Evolutionary conservation across 148 eudicot genomes (phyloP).

Genomic region (Rhododendron simsii): DNA sequence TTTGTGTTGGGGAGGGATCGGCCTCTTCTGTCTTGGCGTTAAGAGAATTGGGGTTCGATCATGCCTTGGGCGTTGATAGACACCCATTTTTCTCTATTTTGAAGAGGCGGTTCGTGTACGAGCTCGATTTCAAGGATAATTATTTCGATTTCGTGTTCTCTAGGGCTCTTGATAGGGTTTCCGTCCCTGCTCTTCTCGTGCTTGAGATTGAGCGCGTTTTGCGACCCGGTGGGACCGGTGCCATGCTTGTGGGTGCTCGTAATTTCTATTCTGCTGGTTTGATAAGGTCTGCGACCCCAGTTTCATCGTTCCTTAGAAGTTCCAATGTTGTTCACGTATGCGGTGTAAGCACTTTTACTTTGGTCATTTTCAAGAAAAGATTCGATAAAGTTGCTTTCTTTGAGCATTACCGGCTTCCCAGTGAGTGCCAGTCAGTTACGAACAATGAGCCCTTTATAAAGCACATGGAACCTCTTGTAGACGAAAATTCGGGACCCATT

Average conservation of each 20-base stretch:
- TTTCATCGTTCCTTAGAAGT: constrained; percentile 57
- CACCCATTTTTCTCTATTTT: constrained; percentile 61
- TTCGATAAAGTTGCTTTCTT: constrained; percentile 25
- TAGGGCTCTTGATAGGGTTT: constrained; percentile 61
- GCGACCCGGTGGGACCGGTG: constrained; percentile 70
- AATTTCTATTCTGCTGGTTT: constrained; percentile 43
- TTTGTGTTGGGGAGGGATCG: constrained; percentile 72
- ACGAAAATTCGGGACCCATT: constrained; percentile 11
- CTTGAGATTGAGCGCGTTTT: constrained; percentile 78
- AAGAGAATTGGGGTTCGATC: constrained; percentile 48
- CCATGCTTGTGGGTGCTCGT: constrained; percentile 46
- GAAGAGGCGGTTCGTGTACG: constrained; percentile 49
- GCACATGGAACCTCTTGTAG: constrained; percentile 48
- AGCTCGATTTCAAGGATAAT: constrained; percentile 52
- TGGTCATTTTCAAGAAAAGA: constrained; percentile 64
- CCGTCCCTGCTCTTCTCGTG: constrained; percentile 71
- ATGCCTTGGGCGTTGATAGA: constrained; percentile 43
- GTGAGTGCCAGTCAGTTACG: constrained; percentile 48
- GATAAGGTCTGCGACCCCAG: constrained; percentile 52
- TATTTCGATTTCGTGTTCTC: constrained; percentile 62
- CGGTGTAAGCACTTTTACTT: constrained; percentile 34
- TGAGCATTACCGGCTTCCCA: constrained; percentile 53
- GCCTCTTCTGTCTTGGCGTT: constrained; percentile 35
- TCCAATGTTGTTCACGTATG: constrained; percentile 52
- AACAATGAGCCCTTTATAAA: constrained; percentile 49